Percentiles rank a stretch among this genome's conserved stretches.
Evolutionary conservation across 352 stramenopile species (phyloP).

Genomic region (Phytophthora rubi): DNA sequence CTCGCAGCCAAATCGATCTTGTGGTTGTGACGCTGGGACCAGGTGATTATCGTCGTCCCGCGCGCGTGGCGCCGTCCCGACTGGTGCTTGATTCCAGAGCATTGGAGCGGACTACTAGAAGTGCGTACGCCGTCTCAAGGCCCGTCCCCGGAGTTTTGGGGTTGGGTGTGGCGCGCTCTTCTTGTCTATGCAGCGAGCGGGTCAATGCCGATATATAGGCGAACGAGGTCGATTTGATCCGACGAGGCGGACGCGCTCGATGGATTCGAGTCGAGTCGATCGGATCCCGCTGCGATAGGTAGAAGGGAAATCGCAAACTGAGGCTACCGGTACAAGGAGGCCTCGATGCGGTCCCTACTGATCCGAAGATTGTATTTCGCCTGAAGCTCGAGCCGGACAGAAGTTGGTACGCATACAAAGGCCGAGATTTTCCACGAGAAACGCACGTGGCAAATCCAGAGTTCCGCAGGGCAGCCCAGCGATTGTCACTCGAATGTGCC

Average conservation of each 20-base stretch:
- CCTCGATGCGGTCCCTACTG: slow-evolving; percentile 1
- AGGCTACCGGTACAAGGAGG: neutral
- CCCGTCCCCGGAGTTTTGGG: slow-evolving; percentile 6
- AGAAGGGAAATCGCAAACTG: slow-evolving; percentile 18
- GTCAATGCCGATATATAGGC: slow-evolving; percentile 2
- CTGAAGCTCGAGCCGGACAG: neutral
- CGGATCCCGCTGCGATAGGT: neutral
- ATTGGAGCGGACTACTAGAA: slow-evolving; percentile 24
- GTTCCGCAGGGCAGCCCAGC: neutral
- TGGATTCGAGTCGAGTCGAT: neutral
- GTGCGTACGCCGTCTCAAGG: neutral
- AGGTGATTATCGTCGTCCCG: neutral
- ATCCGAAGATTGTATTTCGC: slow-evolving; percentile 28
- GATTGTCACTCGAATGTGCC: neutral
- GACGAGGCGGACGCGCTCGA: no score
- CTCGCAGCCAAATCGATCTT: slow-evolving; percentile 26
- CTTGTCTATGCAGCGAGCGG: slow-evolving; percentile 31
- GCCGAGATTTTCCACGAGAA: slow-evolving; percentile 7
- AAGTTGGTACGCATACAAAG: slow-evolving; percentile 35
- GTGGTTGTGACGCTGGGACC: slow-evolving; percentile 7
- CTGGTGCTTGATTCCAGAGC: slow-evolving; percentile 15
- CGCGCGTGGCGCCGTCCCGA: slow-evolving; percentile 27
- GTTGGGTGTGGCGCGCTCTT: slow-evolving; percentile 11
- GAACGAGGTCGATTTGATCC: neutral
- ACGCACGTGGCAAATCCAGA: slow-evolving; percentile 3